Evolutionary conservation across 768 basidiomycete genomes (phyloP), one percentile per base, ranked within the genome.

Genomic region (Coprinopsis sp.): DNA sequence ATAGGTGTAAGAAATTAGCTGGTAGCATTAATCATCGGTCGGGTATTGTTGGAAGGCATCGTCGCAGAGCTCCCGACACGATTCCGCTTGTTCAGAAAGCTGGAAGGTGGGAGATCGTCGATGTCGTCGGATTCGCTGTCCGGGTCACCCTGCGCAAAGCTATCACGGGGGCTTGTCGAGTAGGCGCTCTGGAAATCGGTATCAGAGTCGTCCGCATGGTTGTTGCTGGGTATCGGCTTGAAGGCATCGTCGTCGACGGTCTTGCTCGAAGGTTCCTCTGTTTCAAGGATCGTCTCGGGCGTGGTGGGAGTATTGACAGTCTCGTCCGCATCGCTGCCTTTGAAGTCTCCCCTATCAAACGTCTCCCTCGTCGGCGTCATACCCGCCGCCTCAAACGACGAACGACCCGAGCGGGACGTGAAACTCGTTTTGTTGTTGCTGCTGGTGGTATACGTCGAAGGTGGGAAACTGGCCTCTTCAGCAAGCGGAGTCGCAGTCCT

Each of bases 131-230:
- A 50, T 21, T 58, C 55, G 33, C 56, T 56, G 13, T 73, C 70
- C 28, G 74, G 71, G 57, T 76, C 78, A 33, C 72, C 76, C 52
- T 79, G n/a, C n/a, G n/a, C n/a, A n/a, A n/a, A 81, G 58, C 84
- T 87, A 36, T 68, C 77, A 1, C 84, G 77, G 11, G 87, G 85
- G 57, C 85, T 87, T 3, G 78, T 66, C 4, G 87, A 89, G 63
- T 86, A 89, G 27, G 89, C 89, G 52, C 88, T 91, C 65, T 90
- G 87, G 62, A 91, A 91, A 57, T 91, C 89, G 22, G 84, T 84
- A 55, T 89, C 87, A 18, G 86, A 87, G 54, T 87, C 87, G 49
- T 88, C 86, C 6, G 84, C 79, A 25, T n/a, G n/a, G n/a, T n/a
- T n/a, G n/a, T n/a, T n/a, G n/a, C n/a, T n/a, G n/a, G n/a, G n/a